These are phyloP conservation scores for Melanogaster broomeanus DNA, from an alignment of 768 basidiomycete genomes.

Conservation along the genomic window DNA sequence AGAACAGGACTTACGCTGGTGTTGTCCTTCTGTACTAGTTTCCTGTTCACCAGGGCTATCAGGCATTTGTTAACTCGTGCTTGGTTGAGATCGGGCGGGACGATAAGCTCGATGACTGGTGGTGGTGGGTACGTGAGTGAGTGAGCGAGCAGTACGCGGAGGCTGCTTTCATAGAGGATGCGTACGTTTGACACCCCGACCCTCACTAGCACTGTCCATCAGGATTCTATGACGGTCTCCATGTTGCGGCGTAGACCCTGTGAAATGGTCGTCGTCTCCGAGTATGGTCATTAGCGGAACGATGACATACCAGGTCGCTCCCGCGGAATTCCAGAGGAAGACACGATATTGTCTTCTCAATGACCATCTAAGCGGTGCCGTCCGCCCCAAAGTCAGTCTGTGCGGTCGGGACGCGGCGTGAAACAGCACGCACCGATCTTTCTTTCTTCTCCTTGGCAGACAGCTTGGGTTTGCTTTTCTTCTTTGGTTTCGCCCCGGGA, in stretches of 20 bases:
- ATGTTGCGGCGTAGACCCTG: slow-evolving; percentile 76
- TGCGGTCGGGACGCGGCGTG: not conserved
- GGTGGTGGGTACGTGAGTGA: too few relatives aligned
- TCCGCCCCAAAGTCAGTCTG: not conserved
- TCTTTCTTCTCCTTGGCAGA: slow-evolving; percentile 85
- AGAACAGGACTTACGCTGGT: slow-evolving; percentile 45
- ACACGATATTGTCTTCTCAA: slow-evolving; percentile 72
- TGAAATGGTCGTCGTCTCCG: not conserved
- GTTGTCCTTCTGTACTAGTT: slow-evolving; percentile 78
- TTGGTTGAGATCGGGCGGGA: slow-evolving; percentile 82
- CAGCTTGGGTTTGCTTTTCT: slow-evolving; percentile 67
- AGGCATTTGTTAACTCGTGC: slow-evolving; percentile 92
- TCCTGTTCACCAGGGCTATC: slow-evolving; percentile 86
- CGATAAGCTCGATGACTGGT: slow-evolving; percentile 75
- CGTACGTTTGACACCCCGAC: slow-evolving; percentile 55
- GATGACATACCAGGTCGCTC: slow-evolving; percentile 71
- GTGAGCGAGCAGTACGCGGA: not conserved
- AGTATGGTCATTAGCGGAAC: not conserved
- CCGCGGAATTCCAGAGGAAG: slow-evolving; percentile 92
- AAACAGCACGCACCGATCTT: slow-evolving; percentile 52
- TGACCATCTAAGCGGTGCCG: slow-evolving; percentile 42
- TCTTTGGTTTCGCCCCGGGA: slow-evolving; percentile 45
- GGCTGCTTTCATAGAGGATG: slow-evolving; percentile 36
- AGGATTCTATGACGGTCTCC: slow-evolving; percentile 79
- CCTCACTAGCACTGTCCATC: slow-evolving; percentile 63